These are phyloP conservation scores for Boletus tomentosulus DNA, from an alignment of 768 basidiomycete genomes.

Conservation along the genomic window DNA sequence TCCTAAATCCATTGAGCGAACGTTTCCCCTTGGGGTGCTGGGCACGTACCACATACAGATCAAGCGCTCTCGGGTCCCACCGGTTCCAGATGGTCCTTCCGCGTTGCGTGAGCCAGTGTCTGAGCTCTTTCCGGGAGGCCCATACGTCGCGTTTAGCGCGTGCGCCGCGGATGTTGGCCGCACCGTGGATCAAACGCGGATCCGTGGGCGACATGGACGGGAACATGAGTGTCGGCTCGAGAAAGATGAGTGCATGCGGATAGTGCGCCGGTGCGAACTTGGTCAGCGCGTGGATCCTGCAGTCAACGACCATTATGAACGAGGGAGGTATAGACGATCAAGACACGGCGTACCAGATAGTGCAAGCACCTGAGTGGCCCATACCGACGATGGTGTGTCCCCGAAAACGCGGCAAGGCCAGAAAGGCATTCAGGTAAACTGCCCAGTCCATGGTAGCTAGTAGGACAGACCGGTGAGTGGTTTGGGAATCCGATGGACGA, in stretches of 20 bases:
- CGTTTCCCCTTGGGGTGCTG: no score
- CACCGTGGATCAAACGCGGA: constrained; percentile 26
- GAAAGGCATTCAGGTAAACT: constrained; percentile 23
- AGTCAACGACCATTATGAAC: not conserved
- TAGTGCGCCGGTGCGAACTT: constrained; percentile 8
- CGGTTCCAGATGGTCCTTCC: constrained; percentile 18
- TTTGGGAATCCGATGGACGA: not conserved
- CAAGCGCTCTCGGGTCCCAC: constrained; percentile 23
- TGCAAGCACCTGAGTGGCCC: constrained; percentile 30
- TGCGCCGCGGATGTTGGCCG: constrained; percentile 28
- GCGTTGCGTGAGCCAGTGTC: constrained; percentile 13
- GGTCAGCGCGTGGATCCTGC: constrained; percentile 20
- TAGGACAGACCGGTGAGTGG: not conserved
- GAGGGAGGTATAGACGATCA: not conserved
- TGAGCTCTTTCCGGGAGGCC: constrained; percentile 19
- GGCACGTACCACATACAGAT: constrained; percentile 22
- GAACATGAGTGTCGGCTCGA: constrained; percentile 33
- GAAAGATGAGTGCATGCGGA: constrained; percentile 19
- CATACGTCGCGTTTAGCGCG: constrained; percentile 25
- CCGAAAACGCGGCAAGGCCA: constrained; percentile 20
- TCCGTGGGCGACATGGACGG: constrained; percentile 25
- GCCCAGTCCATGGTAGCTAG: constrained; percentile 23
- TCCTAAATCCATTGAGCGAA: constrained; percentile 10
- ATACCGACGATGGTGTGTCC: constrained; percentile 23
- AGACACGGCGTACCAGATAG: constrained; percentile 17